phyloP scores from a whole-genome alignment of 305 asterid species.

The Plantago coronopus region DNA sequence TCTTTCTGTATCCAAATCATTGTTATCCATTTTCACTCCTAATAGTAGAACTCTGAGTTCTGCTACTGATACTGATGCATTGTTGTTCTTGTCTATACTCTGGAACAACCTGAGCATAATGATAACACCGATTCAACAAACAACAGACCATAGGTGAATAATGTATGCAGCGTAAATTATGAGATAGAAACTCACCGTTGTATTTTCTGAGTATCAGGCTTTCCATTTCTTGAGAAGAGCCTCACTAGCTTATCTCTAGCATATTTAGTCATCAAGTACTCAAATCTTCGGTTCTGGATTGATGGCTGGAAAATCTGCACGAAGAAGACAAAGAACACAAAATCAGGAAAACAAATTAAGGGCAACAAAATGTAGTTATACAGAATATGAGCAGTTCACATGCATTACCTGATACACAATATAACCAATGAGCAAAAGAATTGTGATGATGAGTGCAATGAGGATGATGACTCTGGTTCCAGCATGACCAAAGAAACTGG shows the following conservation, averaged over 20 bases:
- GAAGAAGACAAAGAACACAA: not conserved
- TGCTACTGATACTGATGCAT: slow-evolving; percentile 33
- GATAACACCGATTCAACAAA: slow-evolving; percentile 6
- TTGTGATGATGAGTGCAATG: slow-evolving; percentile 43
- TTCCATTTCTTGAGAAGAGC: slow-evolving; percentile 41
- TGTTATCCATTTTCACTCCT: slow-evolving; percentile 40
- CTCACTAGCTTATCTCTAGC: slow-evolving; percentile 39
- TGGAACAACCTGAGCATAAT: slow-evolving; percentile 30
- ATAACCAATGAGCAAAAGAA: slow-evolving; percentile 38
- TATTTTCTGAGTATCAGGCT: slow-evolving; percentile 35
- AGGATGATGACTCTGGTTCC: slow-evolving; percentile 38
- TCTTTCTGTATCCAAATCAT: slow-evolving; percentile 27
- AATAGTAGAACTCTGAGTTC: slow-evolving; percentile 45
- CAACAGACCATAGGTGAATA: not conserved
- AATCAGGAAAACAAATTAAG: not conserved
- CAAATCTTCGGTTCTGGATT: slow-evolving; percentile 47
- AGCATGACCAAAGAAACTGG: slow-evolving; percentile 27
- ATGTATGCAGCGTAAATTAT: no score
- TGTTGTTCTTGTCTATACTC: slow-evolving; percentile 30
- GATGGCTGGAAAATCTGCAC: slow-evolving; percentile 33
- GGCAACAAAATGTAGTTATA: no score
- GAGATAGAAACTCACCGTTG: slow-evolving; percentile 26
- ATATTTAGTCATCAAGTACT: slow-evolving; percentile 33
- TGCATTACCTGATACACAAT: slow-evolving; percentile 16
- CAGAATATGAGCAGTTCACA: no score